Evolutionary conservation across 495 filamentous ascomycete genomes (phyloP).

Genomic region (Saxophila tyrrhenica): DNA sequence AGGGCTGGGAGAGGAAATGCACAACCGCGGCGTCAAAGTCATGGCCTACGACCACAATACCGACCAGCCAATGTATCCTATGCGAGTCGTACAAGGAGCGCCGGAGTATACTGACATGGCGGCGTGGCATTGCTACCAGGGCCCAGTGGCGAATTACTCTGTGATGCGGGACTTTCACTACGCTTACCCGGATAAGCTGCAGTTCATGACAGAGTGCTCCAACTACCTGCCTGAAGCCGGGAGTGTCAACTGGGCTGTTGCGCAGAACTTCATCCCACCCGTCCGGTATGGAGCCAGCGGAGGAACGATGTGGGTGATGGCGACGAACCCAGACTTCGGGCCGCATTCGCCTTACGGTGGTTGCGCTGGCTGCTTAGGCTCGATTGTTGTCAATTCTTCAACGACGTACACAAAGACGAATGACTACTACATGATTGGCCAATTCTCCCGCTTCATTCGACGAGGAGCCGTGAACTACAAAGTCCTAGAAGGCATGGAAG

Average conservation of each 20-base stretch:
- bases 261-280: slow-evolving; percentile 26
- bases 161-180: slow-evolving; percentile 40
- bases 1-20: slow-evolving; percentile 12
- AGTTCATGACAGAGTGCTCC: slow-evolving; percentile 54
- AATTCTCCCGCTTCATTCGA: slow-evolving; percentile 45
- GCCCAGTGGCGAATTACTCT: slow-evolving; percentile 33
- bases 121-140: slow-evolving; percentile 47
- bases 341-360: slow-evolving; percentile 24
- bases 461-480: slow-evolving; percentile 11
- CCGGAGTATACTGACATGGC: slow-evolving; percentile 25
- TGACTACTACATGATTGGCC: slow-evolving; percentile 47
- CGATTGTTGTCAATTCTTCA: slow-evolving; percentile 36
- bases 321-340: slow-evolving; percentile 31
- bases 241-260: slow-evolving; percentile 42
- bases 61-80: slow-evolving; percentile 22
- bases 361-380: slow-evolving; percentile 39
- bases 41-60: slow-evolving; percentile 52
- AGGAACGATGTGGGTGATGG: slow-evolving; percentile 43
- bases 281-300: slow-evolving; percentile 47
- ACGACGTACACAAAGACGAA: slow-evolving; percentile 35
- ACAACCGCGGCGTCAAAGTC: slow-evolving; percentile 21
- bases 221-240: slow-evolving; percentile 34
- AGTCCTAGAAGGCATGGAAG: slow-evolving; percentile 10
- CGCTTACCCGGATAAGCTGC: slow-evolving; percentile 33
- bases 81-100: neutral